Base-by-base conservation (phyloP, 2,329 filamentous ascomycete genomes). In the Fusarium coffeatum region DNA sequence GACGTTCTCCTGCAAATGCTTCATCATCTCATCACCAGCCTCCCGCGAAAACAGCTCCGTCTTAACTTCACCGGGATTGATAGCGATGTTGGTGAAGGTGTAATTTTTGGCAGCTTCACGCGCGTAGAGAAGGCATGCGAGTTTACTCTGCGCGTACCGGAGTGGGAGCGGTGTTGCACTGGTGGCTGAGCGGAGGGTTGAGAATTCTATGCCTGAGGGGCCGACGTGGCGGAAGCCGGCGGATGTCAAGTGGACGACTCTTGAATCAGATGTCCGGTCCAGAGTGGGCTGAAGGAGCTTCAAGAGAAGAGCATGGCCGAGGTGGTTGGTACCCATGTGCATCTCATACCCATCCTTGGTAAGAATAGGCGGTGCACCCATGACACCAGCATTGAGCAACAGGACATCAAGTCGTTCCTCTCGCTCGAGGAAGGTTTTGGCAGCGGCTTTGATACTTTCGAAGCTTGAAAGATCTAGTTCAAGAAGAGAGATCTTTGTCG, bases 301-400 rank as follows among this genome's bases (percentile, higher is more conserved):
- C 2, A 65, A 28, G 0, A 65, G 12, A 0, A 65, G 42, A 2
- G 53, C 62, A 3, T 65, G 62, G 0, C 62, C 60, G 0, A 65
- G 53, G 8, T 65, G 53, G 4, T 65, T 65, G 2, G 34, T 59
- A 1, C 62, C 60, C 4, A 65, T 59, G 2, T 65, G 60, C 60
- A 65, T 65, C 6, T 65, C 62, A 2, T 65, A 59, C 0, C 62
- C 62, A 4, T 65, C 54, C 0, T 59, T 59, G 0, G 60, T 65
- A 2, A 65, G 25, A 2, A 12, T 15, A 1, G 61, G 45, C 5
- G 61, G 61, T 13, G 9, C 32, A 3, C 51, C 61, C 61, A 64
- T 64, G 1, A 64, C 2, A 3, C 51, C 61, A 2, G 61, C 61
- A 0, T 64, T 64, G 1, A 64, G 45, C 6, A 64, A 64, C 1